A percentile compares a stretch with the other conserved stretches of the same genome.
These are phyloP conservation scores for Oenanthe javanica DNA, from an alignment of 140 eudicot genomes.

Conservation along the genomic window DNA sequence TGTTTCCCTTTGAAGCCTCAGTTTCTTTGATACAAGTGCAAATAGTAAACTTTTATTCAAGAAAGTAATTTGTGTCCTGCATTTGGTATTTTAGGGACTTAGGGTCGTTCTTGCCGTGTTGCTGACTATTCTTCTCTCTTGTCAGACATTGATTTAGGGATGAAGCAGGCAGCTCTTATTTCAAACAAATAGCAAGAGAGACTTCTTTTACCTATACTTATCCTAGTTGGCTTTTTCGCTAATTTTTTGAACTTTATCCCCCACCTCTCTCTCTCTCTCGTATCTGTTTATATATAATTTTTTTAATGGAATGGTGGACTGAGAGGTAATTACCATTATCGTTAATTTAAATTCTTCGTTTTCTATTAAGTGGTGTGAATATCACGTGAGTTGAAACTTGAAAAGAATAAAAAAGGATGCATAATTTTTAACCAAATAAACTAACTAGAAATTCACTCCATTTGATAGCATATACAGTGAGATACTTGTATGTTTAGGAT, in stretches of 20 bases:
- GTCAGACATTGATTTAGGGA: not conserved
- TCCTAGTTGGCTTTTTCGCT: too few species aligned
- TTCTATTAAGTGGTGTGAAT: not conserved
- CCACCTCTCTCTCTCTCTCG: too few species aligned
- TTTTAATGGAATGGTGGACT: too few species aligned
- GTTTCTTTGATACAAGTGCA: not conserved
- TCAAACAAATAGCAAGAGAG: not conserved
- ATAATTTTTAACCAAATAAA: too few species aligned
- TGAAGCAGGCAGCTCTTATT: not conserved
- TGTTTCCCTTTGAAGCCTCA: not conserved
- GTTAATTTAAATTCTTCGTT: too few species aligned
- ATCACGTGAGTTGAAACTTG: not conserved
- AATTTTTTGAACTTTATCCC: too few species aligned
- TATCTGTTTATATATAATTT: too few species aligned
- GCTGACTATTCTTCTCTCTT: not conserved
- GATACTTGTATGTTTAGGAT: too few species aligned
- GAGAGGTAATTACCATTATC: too few species aligned
- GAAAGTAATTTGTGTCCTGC: not conserved
- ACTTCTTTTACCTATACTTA: too few species aligned
- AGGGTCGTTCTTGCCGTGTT: not conserved
- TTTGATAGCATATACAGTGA: not conserved
- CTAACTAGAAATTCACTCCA: not conserved
- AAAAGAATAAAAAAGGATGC: not conserved
- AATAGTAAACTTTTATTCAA: not conserved
- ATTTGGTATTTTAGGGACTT: not conserved